Evolutionary conservation across 2,329 filamentous ascomycete genomes (phyloP).

Genomic region (Fusarium phyllophilum): DNA sequence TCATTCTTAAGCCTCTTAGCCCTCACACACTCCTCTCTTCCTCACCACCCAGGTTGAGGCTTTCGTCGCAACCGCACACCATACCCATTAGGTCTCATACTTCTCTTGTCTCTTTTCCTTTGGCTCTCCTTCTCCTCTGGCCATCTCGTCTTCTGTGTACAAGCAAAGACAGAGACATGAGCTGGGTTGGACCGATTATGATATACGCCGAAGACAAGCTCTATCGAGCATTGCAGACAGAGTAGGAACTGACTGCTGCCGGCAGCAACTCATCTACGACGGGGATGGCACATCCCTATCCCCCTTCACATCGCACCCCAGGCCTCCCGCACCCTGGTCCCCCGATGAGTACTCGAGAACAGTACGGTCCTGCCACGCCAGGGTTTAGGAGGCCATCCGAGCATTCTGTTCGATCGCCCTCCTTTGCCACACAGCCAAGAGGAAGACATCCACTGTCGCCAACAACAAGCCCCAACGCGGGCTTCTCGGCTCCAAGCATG

Average conservation of each 20-base stretch:
- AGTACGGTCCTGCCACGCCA: constrained; percentile 63
- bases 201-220: constrained; percentile 2
- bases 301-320: constrained; percentile 54
- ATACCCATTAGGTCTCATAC: background rate
- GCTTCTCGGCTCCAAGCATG: constrained; percentile 62
- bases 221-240: constrained; percentile 8
- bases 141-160: background rate
- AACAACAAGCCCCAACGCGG: constrained; percentile 60
- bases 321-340: constrained; percentile 62
- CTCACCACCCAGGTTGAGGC: background rate
- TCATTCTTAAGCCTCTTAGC: background rate
- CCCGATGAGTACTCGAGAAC: constrained; percentile 62
- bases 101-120: background rate
- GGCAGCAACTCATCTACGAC: constrained; percentile 60
- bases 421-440: constrained; percentile 57
- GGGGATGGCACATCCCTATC: constrained; percentile 68
- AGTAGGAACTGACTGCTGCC: constrained; percentile 37
- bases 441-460: constrained; percentile 65
- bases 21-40: constrained; percentile 3
- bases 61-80: constrained; percentile 2
- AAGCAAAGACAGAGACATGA: background rate
- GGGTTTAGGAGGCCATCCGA: constrained; percentile 61
- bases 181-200: constrained; percentile 11
- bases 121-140: background rate
- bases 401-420: constrained; percentile 62